These are phyloP conservation scores for Trametes versicolor DNA, from an alignment of 1,284 basidiomycete species.

Conservation along the genomic window DNA sequence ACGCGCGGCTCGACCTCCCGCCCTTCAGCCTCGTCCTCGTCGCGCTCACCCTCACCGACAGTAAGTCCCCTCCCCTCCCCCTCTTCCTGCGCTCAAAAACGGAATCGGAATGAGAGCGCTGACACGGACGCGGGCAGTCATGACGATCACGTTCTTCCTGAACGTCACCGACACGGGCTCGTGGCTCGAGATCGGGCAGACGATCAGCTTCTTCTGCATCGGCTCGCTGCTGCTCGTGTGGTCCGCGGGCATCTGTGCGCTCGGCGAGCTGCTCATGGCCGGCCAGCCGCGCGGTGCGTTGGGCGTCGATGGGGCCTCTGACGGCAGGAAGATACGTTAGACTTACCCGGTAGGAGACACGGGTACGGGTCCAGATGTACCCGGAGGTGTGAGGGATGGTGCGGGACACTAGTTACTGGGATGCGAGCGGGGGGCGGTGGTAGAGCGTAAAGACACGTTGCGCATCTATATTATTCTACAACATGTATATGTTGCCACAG, in stretches of 20 bases:
- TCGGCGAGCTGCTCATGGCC: slow-evolving; percentile 73
- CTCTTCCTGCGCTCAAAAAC: slow-evolving; percentile 9
- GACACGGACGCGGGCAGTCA: slow-evolving; percentile 52
- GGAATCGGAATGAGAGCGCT: not conserved
- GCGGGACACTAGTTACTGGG: not conserved
- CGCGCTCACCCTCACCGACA: slow-evolving; percentile 78
- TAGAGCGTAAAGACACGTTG: slow-evolving; percentile 3
- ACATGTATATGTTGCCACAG: slow-evolving; percentile 4
- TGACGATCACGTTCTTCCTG: slow-evolving; percentile 88
- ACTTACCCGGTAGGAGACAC: not conserved
- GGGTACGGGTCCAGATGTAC: not conserved
- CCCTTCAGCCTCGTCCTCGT: slow-evolving; percentile 83
- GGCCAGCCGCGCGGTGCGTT: slow-evolving; percentile 18
- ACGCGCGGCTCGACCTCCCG: slow-evolving; percentile 70
- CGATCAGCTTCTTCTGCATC: slow-evolving; percentile 90
- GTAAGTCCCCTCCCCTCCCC: slow-evolving; percentile 50
- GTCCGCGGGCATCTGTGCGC: slow-evolving; percentile 78
- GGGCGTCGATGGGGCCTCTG: no score
- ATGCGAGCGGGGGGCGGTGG: not conserved
- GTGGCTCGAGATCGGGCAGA: slow-evolving; percentile 92
- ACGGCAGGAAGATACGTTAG: not conserved
- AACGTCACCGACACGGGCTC: slow-evolving; percentile 85
- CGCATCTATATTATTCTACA: slow-evolving; percentile 26
- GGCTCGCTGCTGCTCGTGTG: slow-evolving; percentile 83
- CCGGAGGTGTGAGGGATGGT: not conserved